Percentiles rank a stretch among this genome's conserved stretches.
Conservation (phyloP, 345 rosid genomes). For the Pelargonium nanum region DNA sequence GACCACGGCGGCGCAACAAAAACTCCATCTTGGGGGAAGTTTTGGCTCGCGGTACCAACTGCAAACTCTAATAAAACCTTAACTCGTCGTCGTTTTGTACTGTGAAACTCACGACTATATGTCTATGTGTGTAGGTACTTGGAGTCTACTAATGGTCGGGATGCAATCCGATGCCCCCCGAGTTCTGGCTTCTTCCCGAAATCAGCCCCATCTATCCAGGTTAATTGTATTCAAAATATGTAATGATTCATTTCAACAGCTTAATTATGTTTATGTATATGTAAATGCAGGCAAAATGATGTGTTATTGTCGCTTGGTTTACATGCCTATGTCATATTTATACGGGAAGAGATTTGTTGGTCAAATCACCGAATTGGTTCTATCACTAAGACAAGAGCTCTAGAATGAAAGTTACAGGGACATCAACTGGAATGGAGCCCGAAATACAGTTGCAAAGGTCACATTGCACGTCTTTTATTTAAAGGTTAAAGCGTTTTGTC, state of each 20-base stretch:
- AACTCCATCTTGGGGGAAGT: constrained; percentile 50
- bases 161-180: constrained; percentile 61
- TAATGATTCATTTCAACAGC: background rate
- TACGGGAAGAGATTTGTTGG: constrained; percentile 56
- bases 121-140: constrained; percentile 15
- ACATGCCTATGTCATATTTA: constrained; percentile 65
- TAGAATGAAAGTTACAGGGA: constrained; percentile 39
- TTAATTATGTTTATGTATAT: background rate
- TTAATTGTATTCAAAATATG: background rate
- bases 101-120: background rate
- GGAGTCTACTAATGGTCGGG: constrained; percentile 57
- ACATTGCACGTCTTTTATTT: too few species aligned
- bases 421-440: constrained; percentile 39
- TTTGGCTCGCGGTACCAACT: constrained; percentile 39
- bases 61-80: too few species aligned
- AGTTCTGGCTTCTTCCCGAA: constrained; percentile 55
- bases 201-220: constrained; percentile 6
- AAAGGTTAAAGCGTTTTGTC: background rate
- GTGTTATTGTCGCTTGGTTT: constrained; percentile 53
- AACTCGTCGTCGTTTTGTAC: too few species aligned
- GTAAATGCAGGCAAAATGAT: constrained; percentile 44
- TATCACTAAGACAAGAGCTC: constrained; percentile 39
- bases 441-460: constrained; percentile 43
- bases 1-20: constrained; percentile 28
- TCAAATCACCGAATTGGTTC: constrained; percentile 40